A percentile compares a stretch with the other conserved stretches of the same genome.
Evolutionary conservation across 495 filamentous ascomycete genomes (phyloP).

Genomic region (Lepraria neglecta): DNA sequence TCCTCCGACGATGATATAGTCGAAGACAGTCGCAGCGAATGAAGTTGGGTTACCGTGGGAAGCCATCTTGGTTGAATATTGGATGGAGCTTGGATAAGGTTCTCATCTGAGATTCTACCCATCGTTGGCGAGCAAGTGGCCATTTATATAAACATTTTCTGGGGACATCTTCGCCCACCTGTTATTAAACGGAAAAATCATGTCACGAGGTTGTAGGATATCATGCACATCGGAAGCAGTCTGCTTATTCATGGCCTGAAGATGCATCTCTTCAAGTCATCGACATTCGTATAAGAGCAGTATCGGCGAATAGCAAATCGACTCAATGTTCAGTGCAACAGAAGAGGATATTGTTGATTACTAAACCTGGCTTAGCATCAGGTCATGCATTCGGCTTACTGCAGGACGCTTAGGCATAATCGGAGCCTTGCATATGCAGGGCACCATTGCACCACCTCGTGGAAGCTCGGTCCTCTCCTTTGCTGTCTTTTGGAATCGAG

Average conservation of each 20-base stretch:
- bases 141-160: neutral
- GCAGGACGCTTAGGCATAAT: too few species aligned
- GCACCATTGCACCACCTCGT: too few species aligned
- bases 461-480: too few species aligned
- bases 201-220: neutral
- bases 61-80: neutral
- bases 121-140: neutral
- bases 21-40: constrained; percentile 17
- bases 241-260: neutral
- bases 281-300: too few species aligned
- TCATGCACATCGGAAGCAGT: neutral
- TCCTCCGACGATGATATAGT: constrained; percentile 36
- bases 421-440: too few species aligned
- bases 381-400: too few species aligned
- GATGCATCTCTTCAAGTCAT: neutral
- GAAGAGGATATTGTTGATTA: too few species aligned
- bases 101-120: neutral
- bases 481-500: too few species aligned
- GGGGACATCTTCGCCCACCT: neutral
- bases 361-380: too few species aligned
- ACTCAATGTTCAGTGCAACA: too few species aligned
- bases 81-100: neutral
- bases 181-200: neutral
- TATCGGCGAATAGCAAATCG: too few species aligned
- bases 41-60: constrained; percentile 8